Evolutionary conservation across 225 moss, liverwort and hornwort species (phyloP).

Genomic region (Physcomitrellopsis africana): DNA sequence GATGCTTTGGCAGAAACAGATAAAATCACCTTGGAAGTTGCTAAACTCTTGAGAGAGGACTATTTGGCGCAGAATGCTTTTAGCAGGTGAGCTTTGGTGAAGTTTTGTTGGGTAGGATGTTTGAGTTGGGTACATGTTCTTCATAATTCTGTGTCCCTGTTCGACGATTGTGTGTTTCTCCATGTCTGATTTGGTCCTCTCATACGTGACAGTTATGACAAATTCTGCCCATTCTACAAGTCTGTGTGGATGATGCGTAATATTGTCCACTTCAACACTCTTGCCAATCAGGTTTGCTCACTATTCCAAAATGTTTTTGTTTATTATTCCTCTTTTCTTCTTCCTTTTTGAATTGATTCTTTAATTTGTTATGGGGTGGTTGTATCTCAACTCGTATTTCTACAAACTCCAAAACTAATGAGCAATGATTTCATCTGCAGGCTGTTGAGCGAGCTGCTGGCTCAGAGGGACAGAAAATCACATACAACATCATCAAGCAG

Average conservation of each 20-base stretch:
- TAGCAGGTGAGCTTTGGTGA: constrained; percentile 53
- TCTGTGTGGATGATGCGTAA: constrained; percentile 99
- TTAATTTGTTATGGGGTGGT: background rate
- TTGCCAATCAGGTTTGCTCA: constrained; percentile 72
- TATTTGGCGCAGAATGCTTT: constrained; percentile 99
- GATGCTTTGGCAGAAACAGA: constrained; percentile 96
- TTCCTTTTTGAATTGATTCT: background rate
- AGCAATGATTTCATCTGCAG: constrained; percentile 39
- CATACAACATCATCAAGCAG: constrained; percentile 91
- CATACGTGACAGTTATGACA: constrained; percentile 73
- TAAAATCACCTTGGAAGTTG: constrained; percentile 96
- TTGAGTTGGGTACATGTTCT: no score
- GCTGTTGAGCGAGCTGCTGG: constrained; percentile 96
- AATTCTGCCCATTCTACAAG: constrained; percentile 97
- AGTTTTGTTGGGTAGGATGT: background rate
- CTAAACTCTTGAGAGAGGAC: constrained; percentile 95
- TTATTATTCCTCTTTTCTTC: background rate
- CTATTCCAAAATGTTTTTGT: background rate
- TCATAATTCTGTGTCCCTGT: background rate
- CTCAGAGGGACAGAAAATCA: constrained; percentile 88
- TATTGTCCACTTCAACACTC: constrained; percentile 81
- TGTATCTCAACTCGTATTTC: no score
- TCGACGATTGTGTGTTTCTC: background rate
- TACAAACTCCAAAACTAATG: no score
- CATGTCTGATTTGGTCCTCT: constrained; percentile 19